phyloP scores from a whole-genome alignment of 2,329 filamentous ascomycete genomes.

The Thermothelomyces thermophilus region DNA sequence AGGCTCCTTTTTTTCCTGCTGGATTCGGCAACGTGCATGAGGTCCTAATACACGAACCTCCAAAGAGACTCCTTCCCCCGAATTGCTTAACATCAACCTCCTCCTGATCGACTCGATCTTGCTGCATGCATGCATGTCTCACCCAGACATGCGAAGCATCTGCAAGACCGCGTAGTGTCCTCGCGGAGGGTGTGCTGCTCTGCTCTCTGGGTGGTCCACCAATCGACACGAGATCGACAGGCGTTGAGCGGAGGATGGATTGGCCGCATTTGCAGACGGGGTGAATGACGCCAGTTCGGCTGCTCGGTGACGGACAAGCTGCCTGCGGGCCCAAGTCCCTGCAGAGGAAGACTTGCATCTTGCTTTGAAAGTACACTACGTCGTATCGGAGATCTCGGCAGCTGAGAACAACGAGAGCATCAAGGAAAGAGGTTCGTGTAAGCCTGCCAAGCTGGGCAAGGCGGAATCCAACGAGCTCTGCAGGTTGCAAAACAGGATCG shows the following conservation, averaged over 20 bases:
- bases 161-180: constrained; percentile 12
- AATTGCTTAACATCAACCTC: constrained; percentile 2
- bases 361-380: too few relatives aligned
- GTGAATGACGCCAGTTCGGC: not conserved
- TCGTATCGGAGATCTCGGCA: not conserved
- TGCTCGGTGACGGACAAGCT: not conserved
- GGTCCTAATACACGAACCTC: not conserved
- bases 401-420: constrained; percentile 6
- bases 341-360: too few relatives aligned
- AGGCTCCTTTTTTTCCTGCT: constrained; percentile 1
- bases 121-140: constrained; percentile 21
- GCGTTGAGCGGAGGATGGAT: not conserved
- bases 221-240: constrained; percentile 1
- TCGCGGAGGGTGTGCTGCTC: constrained; percentile 10
- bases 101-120: constrained; percentile 5
- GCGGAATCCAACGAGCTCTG: constrained; percentile 10
- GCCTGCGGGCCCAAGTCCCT: too few relatives aligned
- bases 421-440: not conserved
- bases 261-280: constrained; percentile 1
- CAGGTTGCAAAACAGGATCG: constrained; percentile 3
- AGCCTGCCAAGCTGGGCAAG: constrained; percentile 12
- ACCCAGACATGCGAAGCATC: constrained; percentile 20
- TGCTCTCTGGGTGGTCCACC: not conserved
- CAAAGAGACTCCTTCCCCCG: not conserved
- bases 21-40: constrained; percentile 2